Evolutionary conservation across 1,284 basidiomycete species (phyloP).

Genomic region (Agroathelia rolfsii): DNA sequence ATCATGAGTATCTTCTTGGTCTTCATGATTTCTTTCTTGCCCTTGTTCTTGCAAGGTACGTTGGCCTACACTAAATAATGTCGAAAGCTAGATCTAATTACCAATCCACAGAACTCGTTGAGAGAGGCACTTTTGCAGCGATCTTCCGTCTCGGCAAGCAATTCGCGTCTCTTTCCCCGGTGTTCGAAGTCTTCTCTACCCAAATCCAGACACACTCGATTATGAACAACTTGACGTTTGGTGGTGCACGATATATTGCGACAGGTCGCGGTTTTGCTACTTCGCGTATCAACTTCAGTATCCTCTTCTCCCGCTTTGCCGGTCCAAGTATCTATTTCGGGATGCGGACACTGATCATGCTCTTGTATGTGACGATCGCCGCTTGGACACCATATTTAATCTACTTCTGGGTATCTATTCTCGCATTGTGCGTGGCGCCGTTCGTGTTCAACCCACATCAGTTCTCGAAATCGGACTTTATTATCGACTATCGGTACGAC

Average conservation of each 20-base stretch:
- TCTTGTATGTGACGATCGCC: slow-evolving; percentile 85
- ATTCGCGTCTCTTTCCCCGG: slow-evolving; percentile 85
- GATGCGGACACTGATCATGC: slow-evolving; percentile 81
- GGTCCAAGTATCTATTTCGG: slow-evolving; percentile 95
- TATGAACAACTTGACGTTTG: slow-evolving; percentile 88
- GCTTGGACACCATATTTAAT: slow-evolving; percentile 86
- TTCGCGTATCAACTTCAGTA: slow-evolving; percentile 85
- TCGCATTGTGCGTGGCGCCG: slow-evolving; percentile 83
- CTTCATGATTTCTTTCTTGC: slow-evolving; percentile 91
- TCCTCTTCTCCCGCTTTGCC: slow-evolving; percentile 91
- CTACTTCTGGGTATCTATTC: slow-evolving; percentile 92
- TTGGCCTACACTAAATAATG: slow-evolving; percentile 4
- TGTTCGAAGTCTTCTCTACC: slow-evolving; percentile 93
- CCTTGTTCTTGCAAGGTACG: slow-evolving; percentile 86
- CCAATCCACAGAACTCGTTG: slow-evolving; percentile 70
- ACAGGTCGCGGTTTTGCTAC: slow-evolving; percentile 98
- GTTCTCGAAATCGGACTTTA: slow-evolving; percentile 89
- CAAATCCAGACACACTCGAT: slow-evolving; percentile 96
- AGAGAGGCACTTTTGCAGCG: slow-evolving; percentile 84
- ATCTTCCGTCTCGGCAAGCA: slow-evolving; percentile 85
- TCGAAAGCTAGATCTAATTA: slow-evolving; percentile 9
- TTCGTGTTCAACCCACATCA: slow-evolving; percentile 98
- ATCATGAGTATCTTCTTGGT: slow-evolving; percentile 96
- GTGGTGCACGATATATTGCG: slow-evolving; percentile 95
- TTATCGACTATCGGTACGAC: slow-evolving; percentile 87